A percentile compares a stretch with the other conserved stretches of the same genome.
phyloP scores from a whole-genome alignment of 2,329 filamentous ascomycete species.

The Geosmithia flava region DNA sequence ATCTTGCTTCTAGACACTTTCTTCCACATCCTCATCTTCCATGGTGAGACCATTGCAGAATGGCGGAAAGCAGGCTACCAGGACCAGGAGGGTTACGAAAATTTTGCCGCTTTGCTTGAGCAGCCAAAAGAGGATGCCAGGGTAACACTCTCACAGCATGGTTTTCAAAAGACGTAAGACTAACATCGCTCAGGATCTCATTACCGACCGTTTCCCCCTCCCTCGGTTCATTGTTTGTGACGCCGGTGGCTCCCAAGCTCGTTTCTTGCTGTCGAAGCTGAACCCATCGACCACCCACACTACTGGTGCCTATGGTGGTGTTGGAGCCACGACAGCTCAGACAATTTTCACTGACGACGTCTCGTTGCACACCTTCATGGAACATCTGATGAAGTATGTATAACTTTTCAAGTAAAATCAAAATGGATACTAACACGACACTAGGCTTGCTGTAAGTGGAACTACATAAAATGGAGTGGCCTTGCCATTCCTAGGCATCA shows the following conservation, averaged over 20 bases:
- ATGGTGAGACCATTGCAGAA: constrained; percentile 93
- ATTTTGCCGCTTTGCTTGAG: constrained; percentile 78
- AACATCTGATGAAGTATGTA: constrained; percentile 95
- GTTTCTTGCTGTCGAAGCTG: constrained; percentile 92
- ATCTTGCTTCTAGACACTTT: constrained; percentile 94
- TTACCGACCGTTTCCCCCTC: constrained; percentile 94
- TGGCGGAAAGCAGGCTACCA: constrained; percentile 98
- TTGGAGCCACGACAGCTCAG: constrained; percentile 74
- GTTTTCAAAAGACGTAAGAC: not conserved
- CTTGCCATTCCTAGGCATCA: not conserved
- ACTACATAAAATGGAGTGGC: constrained; percentile 35
- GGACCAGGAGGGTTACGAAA: constrained; percentile 95
- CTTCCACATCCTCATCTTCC: constrained; percentile 99
- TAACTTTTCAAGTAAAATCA: not conserved
- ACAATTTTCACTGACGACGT: constrained; percentile 99
- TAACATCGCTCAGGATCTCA: constrained; percentile 59
- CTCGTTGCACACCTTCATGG: constrained; percentile 97
- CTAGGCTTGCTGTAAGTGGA: constrained; percentile 48
- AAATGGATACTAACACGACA: constrained; percentile 5
- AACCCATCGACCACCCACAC: constrained; percentile 98
- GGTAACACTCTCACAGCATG: constrained; percentile 39
- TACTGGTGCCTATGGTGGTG: constrained; percentile 80
- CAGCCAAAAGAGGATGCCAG: constrained; percentile 94
- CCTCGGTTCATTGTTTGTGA: constrained; percentile 98
- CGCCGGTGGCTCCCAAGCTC: constrained; percentile 93